Evolutionary conservation across 495 filamentous ascomycete species (phyloP).

Genomic region (Neurospora sp.): DNA sequence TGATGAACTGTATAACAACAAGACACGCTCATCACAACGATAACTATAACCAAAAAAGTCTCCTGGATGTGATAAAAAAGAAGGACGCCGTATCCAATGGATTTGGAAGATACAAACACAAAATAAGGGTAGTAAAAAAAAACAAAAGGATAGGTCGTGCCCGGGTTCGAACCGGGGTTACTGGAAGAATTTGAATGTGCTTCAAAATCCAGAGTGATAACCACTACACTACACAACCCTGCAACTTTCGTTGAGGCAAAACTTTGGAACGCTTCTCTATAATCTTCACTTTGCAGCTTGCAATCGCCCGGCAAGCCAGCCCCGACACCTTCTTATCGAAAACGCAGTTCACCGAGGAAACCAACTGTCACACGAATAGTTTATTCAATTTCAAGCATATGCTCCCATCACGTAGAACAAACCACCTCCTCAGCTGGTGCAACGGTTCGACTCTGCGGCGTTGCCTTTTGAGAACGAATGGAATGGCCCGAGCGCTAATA

Average conservation of each 20-base stretch:
- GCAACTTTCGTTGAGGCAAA: not conserved
- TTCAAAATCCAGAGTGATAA: slow-evolving; percentile 1
- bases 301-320: not conserved
- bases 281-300: not conserved
- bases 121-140: not conserved
- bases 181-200: not conserved
- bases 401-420: not conserved
- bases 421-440: not conserved
- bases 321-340: too few relatives aligned
- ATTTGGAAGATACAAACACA: too few relatives aligned
- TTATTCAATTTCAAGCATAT: not conserved
- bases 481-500: not conserved
- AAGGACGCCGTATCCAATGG: not conserved
- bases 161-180: not conserved
- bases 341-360: not conserved
- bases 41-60: too few relatives aligned
- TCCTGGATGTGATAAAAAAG: not conserved
- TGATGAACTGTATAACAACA: not conserved
- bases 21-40: not conserved
- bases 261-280: not conserved
- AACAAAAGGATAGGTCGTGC: not conserved
- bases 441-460: not conserved
- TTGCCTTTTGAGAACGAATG: not conserved
- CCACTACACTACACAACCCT: not conserved
- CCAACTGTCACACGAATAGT: not conserved